These are phyloP conservation scores for Aspergillus incahuasiensis DNA, from an alignment of 495 filamentous ascomycete species.

Conservation along the genomic window DNA sequence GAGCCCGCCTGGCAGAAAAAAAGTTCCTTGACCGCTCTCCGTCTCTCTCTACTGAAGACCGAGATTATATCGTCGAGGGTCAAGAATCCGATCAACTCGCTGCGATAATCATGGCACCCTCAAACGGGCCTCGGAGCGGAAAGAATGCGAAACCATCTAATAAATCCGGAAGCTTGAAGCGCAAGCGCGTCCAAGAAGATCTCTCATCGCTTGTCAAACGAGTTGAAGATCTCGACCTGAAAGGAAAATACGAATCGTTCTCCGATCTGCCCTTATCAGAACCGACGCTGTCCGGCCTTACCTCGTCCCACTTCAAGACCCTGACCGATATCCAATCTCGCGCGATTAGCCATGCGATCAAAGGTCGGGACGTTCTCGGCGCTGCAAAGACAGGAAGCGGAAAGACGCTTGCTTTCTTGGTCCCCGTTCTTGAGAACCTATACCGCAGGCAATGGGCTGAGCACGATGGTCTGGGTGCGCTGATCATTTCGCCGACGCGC, in stretches of 20 bases:
- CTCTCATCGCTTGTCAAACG: conserved; percentile 40
- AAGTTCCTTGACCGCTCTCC: conserved; percentile 26
- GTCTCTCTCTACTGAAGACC: conserved; percentile 1
- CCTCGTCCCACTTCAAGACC: conserved; percentile 81
- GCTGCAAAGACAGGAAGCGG: conserved; percentile 96
- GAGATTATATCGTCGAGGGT: neutral
- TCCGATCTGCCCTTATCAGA: conserved; percentile 81
- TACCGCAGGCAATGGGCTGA: conserved; percentile 87
- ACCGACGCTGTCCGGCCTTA: conserved; percentile 73
- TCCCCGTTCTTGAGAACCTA: conserved; percentile 92
- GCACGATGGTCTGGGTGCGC: conserved; percentile 82
- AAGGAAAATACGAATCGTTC: conserved; percentile 50
- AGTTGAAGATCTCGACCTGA: conserved; percentile 51
- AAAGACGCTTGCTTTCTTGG: conserved; percentile 90
- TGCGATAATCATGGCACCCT: conserved; percentile 29
- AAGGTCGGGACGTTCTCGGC: conserved; percentile 85
- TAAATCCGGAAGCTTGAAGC: conserved; percentile 48
- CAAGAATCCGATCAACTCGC: neutral
- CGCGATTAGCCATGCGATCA: conserved; percentile 79
- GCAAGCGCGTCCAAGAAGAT: conserved; percentile 53
- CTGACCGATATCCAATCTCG: conserved; percentile 89
- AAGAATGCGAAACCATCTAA: conserved; percentile 25
- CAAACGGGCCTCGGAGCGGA: conserved; percentile 17
- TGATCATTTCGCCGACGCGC: conserved; percentile 91
- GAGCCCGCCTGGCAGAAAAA: conserved; percentile 20